Percentiles rank a stretch among this genome's conserved stretches.
Conservation (phyloP, 2,329 filamentous ascomycete species). For the Fusarium sp. region DNA sequence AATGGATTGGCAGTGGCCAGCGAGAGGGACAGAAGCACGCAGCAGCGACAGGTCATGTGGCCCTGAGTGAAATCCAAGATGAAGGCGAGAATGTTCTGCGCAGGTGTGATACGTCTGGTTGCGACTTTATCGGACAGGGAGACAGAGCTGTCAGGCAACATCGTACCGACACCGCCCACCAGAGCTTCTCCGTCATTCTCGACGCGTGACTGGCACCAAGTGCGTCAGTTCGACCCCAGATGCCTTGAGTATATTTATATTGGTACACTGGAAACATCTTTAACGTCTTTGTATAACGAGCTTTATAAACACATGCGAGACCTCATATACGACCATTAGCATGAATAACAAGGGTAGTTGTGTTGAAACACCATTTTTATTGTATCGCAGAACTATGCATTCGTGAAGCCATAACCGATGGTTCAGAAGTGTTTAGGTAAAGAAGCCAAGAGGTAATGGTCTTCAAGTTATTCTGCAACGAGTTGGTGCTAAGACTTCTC, state of each 20-base stretch:
- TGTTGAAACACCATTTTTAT: background rate
- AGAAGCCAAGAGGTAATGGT: too few species aligned
- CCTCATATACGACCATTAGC: background rate
- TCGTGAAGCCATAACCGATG: background rate
- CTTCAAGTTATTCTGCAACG: background rate
- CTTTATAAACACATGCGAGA: background rate
- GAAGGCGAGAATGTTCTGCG: conserved; percentile 83
- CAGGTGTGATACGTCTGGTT: conserved; percentile 73
- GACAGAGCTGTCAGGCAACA: conserved; percentile 69
- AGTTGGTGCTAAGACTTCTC: background rate
- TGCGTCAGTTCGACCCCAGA: background rate
- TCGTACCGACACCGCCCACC: conserved; percentile 69
- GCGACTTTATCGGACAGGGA: conserved; percentile 74
- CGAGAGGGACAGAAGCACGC: conserved; percentile 71
- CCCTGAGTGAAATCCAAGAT: conserved; percentile 75
- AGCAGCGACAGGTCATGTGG: conserved; percentile 66
- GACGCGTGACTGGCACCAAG: conserved; percentile 44
- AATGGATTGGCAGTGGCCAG: conserved; percentile 75
- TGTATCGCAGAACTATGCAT: background rate
- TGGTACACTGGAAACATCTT: background rate
- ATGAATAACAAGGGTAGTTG: background rate
- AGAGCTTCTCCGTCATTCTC: conserved; percentile 53
- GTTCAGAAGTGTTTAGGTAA: background rate
- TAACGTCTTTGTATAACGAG: background rate
- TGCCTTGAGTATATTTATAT: background rate